These are phyloP conservation scores for Leccinum truebloodii DNA, from an alignment of 768 basidiomycete species.

Conservation along the genomic window DNA sequence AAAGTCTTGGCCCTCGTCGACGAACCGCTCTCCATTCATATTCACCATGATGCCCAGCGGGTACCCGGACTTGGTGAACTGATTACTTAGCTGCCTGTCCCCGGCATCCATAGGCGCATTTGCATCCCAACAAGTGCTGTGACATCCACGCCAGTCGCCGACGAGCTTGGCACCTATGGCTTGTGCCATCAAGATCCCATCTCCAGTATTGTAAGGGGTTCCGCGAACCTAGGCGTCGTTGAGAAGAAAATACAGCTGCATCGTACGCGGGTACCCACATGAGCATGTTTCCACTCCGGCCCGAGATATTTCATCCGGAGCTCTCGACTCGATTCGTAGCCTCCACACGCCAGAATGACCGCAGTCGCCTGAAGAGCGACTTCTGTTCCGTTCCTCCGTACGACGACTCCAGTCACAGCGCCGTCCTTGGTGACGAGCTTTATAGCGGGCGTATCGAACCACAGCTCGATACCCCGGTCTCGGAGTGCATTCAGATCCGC, in stretches of 20 bases:
- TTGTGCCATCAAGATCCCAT: conserved; percentile 56
- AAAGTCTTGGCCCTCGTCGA: conserved; percentile 72
- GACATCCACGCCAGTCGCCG: conserved; percentile 45
- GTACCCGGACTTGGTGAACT: conserved; percentile 74
- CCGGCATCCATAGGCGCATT: conserved; percentile 53
- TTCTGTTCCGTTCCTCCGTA: conserved; percentile 39
- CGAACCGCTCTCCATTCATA: conserved; percentile 55
- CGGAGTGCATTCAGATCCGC: conserved; percentile 53
- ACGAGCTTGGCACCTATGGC: conserved; percentile 51
- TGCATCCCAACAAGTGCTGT: conserved; percentile 73
- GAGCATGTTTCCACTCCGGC: conserved; percentile 56
- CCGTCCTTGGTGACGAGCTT: conserved; percentile 35
- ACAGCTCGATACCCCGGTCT: conserved; percentile 51
- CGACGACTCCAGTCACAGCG: conserved; percentile 48
- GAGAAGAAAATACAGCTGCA: not conserved
- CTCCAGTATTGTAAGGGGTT: conserved; percentile 72
- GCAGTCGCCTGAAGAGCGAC: conserved; percentile 41
- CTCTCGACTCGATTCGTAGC: conserved; percentile 59
- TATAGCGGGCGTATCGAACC: conserved; percentile 55
- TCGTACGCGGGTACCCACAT: conserved; percentile 35
- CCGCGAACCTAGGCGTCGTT: conserved; percentile 53
- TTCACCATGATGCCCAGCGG: conserved; percentile 74
- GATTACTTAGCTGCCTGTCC: conserved; percentile 61
- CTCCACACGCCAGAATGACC: conserved; percentile 65
- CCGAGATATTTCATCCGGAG: conserved; percentile 58